Percentiles rank a stretch among this genome's conserved stretches.
Conservation (phyloP, 768 basidiomycete genomes). For the Omphalotus guepiniiformis region DNA sequence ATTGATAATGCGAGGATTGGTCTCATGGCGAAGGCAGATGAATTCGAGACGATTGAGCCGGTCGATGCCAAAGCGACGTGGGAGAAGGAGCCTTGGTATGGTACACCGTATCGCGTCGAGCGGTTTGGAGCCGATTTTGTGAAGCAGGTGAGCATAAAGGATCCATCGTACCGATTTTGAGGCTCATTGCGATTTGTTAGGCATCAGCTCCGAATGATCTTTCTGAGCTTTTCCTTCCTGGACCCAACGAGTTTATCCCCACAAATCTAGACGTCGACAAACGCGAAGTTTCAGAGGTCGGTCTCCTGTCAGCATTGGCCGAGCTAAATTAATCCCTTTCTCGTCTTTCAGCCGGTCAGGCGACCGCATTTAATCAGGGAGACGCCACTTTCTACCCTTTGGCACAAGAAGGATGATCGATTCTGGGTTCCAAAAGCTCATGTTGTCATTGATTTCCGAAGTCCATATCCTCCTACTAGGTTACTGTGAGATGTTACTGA, state of each 20-base stretch:
- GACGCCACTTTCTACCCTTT: slow-evolving; percentile 68
- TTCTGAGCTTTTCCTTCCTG: slow-evolving; percentile 70
- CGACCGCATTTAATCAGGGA: slow-evolving; percentile 76
- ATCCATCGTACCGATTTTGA: slow-evolving; percentile 3
- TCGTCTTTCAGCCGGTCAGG: slow-evolving; percentile 52
- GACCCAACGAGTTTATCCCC: slow-evolving; percentile 89
- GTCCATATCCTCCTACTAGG: slow-evolving; percentile 36
- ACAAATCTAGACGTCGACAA: slow-evolving; percentile 81
- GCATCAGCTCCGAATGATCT: slow-evolving; percentile 62
- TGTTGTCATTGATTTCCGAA: slow-evolving; percentile 70
- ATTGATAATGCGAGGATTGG: slow-evolving; percentile 63
- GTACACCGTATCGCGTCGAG: slow-evolving; percentile 80
- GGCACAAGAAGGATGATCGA: slow-evolving; percentile 96
- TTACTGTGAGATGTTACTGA: not conserved
- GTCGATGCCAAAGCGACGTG: slow-evolving; percentile 43
- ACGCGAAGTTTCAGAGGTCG: slow-evolving; percentile 58
- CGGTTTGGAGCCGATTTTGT: slow-evolving; percentile 62
- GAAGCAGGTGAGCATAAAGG: slow-evolving; percentile 34
- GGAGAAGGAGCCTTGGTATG: slow-evolving; percentile 89
- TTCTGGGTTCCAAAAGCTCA: slow-evolving; percentile 95
- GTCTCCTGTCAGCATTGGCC: not conserved
- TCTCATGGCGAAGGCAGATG: slow-evolving; percentile 74
- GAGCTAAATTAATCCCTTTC: slow-evolving; percentile 8
- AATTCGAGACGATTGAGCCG: slow-evolving; percentile 56
- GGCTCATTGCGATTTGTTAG: slow-evolving; percentile 32